Base-by-base conservation (phyloP, 2,329 filamentous ascomycete genomes). In the Fusarium coicis region DNA sequence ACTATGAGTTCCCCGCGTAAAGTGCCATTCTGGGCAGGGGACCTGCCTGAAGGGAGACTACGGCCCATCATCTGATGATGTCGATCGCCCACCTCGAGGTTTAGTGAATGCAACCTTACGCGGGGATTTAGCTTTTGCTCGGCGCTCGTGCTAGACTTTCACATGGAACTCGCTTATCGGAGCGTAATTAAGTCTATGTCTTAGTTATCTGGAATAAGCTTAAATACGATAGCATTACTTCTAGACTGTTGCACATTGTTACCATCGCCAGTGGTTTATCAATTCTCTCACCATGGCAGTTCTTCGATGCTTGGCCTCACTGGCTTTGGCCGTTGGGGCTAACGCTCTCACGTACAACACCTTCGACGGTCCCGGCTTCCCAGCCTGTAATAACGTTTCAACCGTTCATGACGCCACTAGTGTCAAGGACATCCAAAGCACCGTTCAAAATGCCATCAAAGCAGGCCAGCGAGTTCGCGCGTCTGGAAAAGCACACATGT, bases 381-480 rank as follows among this genome's bases (percentile, higher is more conserved):
- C 62, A 30, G 62, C 62, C 6, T 65, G 62, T 6, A 36, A 65
- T 14, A 37, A 63, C 2, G 62, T 65, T 2, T 43, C 58, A 0
- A 40, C 46, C 0, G 46, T 65, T 2, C 46, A 63, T 1, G 58
- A 65, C 26, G 62, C 62, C 0, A 54, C 39, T 7, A 65, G 58
- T 18, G n/a, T 65, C n/a, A 65, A 46, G 6, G 62, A 65, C n/a
- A 65, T 65, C 2, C 62, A 63, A 34, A 46, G 54, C 10, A 34
- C 44, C 0, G 62, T 65, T 2, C 46, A 63, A 10, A n/a, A 46
- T 18, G 62, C 62, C 11, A 63, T 65, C 12, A 16, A 63, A 0
- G 44, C 46, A 21, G 58, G 62, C 0, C 62, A 54, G 19, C 39
- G 28, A 28, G 34, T 65, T 18, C 46, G 62, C 0, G 62, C 62